Percentiles rank a stretch among this genome's conserved stretches.
These are phyloP conservation scores for Blastocystis sp. DNA, from an alignment of 352 stramenopile genomes.

Conservation along the genomic window DNA sequence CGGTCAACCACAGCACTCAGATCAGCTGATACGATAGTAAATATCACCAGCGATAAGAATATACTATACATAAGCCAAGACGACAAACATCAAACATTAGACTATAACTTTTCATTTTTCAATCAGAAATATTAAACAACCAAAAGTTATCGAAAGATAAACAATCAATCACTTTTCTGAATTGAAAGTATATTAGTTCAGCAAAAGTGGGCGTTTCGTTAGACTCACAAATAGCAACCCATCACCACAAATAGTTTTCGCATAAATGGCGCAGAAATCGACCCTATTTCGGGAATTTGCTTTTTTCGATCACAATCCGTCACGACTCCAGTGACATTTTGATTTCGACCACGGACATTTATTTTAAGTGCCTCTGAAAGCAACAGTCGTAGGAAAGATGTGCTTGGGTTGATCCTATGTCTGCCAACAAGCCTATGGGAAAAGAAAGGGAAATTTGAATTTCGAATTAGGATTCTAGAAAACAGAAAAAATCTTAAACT, in stretches of 20 bases:
- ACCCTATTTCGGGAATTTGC: background rate
- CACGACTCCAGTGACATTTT: background rate
- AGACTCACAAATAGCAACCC: background rate
- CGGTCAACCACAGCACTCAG: conserved; percentile 18
- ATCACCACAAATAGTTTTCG: conserved; percentile 19
- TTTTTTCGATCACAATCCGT: too few relatives aligned
- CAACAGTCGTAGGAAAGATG: background rate
- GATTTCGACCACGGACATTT: background rate
- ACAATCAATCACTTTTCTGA: conserved; percentile 41
- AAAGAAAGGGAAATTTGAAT: background rate
- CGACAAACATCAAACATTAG: background rate
- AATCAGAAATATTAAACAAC: conserved; percentile 49
- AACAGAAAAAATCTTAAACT: background rate
- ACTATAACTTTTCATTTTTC: conserved; percentile 29
- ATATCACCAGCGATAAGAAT: conserved; percentile 35
- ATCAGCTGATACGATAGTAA: conserved; percentile 42
- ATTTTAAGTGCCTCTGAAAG: background rate
- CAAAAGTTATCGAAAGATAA: conserved; percentile 41
- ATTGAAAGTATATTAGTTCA: conserved; percentile 45
- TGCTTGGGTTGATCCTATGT: background rate
- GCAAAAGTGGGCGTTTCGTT: background rate
- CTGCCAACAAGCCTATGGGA: background rate
- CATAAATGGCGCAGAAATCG: background rate
- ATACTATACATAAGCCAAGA: background rate
- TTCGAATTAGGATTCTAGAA: background rate